Evolutionary conservation across 805 yeast species (phyloP).

Genomic region (Yamadazyma olivae): DNA sequence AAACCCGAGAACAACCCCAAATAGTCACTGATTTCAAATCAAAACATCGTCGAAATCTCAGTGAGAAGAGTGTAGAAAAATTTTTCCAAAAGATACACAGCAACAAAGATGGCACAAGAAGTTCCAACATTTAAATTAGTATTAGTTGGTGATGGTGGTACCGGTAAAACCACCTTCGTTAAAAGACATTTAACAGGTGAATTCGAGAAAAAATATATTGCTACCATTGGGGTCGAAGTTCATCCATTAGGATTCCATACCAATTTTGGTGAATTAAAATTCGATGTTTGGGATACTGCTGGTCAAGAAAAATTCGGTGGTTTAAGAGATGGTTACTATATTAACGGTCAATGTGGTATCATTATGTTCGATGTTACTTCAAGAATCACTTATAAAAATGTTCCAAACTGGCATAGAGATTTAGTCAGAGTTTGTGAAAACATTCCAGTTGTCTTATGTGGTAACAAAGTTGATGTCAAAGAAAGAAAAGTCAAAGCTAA

Average conservation of each 20-base stretch:
- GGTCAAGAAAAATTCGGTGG: slow-evolving; percentile 99
- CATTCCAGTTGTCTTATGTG: slow-evolving; percentile 98
- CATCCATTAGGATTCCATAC: slow-evolving; percentile 98
- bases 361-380: slow-evolving; percentile 99
- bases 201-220: slow-evolving; percentile 97
- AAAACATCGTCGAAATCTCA: too few relatives aligned
- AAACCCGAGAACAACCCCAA: too few relatives aligned
- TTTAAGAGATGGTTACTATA: slow-evolving; percentile 98
- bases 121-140: slow-evolving; percentile 98
- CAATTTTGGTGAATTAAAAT: slow-evolving; percentile 97
- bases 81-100: slow-evolving; percentile 6
- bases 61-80: slow-evolving; percentile 5
- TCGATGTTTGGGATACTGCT: slow-evolving; percentile 99
- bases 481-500: slow-evolving; percentile 99
- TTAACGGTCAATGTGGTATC: slow-evolving; percentile 99
- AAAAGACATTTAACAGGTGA: slow-evolving; percentile 99
- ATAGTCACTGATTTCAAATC: too few relatives aligned
- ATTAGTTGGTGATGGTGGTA: slow-evolving; percentile 99
- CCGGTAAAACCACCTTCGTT: slow-evolving; percentile 99
- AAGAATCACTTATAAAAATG: slow-evolving; percentile 98
- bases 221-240: slow-evolving; percentile 99
- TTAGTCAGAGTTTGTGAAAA: slow-evolving; percentile 99
- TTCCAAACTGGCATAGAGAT: slow-evolving; percentile 99
- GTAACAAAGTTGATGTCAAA: slow-evolving; percentile 99
- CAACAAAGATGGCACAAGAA: slow-evolving; percentile 56